Base-by-base conservation (phyloP, 2,329 filamentous ascomycete species). In the Ceratocystis alfenasii region DNA sequence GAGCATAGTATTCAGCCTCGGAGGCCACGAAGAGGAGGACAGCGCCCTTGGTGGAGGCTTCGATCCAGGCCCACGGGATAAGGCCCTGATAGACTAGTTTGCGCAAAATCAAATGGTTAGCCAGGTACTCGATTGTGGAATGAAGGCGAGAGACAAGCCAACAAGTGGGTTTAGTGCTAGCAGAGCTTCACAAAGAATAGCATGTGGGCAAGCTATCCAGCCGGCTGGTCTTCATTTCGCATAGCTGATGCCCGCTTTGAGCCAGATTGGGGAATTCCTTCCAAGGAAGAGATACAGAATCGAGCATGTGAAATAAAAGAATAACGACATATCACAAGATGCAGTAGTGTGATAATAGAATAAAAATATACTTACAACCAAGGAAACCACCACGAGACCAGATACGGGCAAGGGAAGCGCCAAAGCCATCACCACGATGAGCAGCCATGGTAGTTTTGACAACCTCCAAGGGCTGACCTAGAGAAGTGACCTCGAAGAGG, bases 391-490 rank as follows among this genome's bases (percentile, higher is more conserved):
- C 94, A 79, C 94, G 90, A 75, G 85, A 81, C 94, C 94, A 99
- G 79, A 97, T 89, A 76, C 90, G 87, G 74, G 80, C 78, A 75
- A 97, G 86, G 74, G 94, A 89, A 71, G 85, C 82, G 70, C 81
- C 81, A 79, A 99, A 94, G 78, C 85, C 87, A 77, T 97, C 93
- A 73, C 85, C 83, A 78, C 94, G 87, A 80, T 99, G 94, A 72
- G 94, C 94, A 74, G 94, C 94, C 90, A 99, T 97, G 78, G 94
- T 97, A 74, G 94, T 99, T 89, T 99, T 99, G 82, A 89, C 84
- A 78, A 99, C 94, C 83, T 99, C 94, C 77, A 99, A 84, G 71
- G 94, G 94, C 84, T 95, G 82, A 71, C 80, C 79, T 70, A 82
- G 77, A 67, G 81, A 82, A 70, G 81, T 84, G 75, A 88, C 81